phyloP scores from a whole-genome alignment of 176 grass and related monocot genomes.

The Calamus simplicifolius region DNA sequence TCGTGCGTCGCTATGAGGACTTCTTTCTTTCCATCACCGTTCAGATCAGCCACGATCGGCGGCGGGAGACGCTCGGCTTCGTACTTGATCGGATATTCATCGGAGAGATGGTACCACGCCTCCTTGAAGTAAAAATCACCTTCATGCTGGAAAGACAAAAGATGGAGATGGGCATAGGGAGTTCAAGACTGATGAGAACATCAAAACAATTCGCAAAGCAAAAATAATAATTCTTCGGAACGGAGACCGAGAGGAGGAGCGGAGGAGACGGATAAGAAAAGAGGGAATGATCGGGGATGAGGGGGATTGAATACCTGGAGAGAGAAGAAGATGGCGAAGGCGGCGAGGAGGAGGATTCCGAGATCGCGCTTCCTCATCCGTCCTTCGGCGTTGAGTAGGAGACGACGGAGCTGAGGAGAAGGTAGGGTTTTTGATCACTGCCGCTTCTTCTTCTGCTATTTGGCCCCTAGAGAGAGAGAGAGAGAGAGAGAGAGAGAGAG shows the following conservation, averaged over 20 bases:
- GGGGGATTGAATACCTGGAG: conserved; percentile 34
- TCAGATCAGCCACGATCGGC: conserved; percentile 82
- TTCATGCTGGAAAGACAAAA: conserved; percentile 37
- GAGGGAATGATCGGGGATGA: background rate
- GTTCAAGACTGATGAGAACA: too few species aligned
- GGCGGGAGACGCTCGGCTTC: conserved; percentile 81
- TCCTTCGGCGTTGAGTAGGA: too few species aligned
- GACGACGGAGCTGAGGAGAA: too few species aligned
- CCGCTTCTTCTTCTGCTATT: too few species aligned
- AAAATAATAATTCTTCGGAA: background rate
- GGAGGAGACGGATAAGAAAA: background rate
- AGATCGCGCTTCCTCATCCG: conserved; percentile 86
- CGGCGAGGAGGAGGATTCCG: conserved; percentile 78
- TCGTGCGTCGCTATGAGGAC: conserved; percentile 83
- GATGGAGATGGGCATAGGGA: too few species aligned
- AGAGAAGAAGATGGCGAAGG: conserved; percentile 96
- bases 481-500: too few species aligned
- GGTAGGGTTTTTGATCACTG: too few species aligned
- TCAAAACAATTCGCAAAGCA: background rate
- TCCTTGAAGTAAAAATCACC: conserved; percentile 88
- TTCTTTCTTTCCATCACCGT: conserved; percentile 79
- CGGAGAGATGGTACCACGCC: conserved; percentile 85
- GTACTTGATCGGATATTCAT: conserved; percentile 80
- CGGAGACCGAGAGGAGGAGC: too few species aligned
- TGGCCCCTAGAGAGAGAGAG: too few species aligned